Evolutionary conservation across 1,284 basidiomycete species (phyloP), one percentile per base, ranked within the genome.

Genomic region (Pseudomicrostroma phylloplanum): DNA sequence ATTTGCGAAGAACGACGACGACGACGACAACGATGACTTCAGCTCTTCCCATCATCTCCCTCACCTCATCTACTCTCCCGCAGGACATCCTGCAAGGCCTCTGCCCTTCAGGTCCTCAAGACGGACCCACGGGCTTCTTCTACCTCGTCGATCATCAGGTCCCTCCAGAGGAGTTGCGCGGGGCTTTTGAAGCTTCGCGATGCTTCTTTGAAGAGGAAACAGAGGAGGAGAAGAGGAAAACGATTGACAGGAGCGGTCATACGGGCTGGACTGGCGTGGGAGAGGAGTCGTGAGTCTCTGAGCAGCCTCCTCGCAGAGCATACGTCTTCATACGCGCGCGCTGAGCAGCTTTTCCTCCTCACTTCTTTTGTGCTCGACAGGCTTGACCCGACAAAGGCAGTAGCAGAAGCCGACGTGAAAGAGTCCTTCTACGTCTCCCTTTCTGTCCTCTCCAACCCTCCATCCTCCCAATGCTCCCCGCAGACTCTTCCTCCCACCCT

Each of bases 391-490:
- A 59, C 40, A 25, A 60, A 41, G 25, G 61, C 57, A 55, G 66
- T 40, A 11, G 57, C 55, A 4, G 63, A 53, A 23, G 71, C 70
- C n/a, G 73, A 75, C 56, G 61, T 75, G 3, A 75, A 75, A 56
- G 71, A 75, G 61, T 70, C 68, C 39, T 75, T 75, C 55, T 72
- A 73, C 57, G 60, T 75, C 19, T 65, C 67, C 15, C 62, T 48
- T 12, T 48, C 43, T 12, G 21, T 48, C 43, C 43, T 48, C 12
- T 17, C 15, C 43, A n/a, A 3, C 6, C 43, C 43, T 3, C 43
- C 43, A 21, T 62, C 26, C 40, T 48, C 4, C 26, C 55, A 1
- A 59, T 19, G 6, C 26, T 60, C 12, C 41, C 40, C 26, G 40
- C 69, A 71, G 39, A 25, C 8, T 1, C 57, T 74, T 25, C 73